phyloP scores from a whole-genome alignment of 1,284 basidiomycete genomes.

The Inonotus hispidus region DNA sequence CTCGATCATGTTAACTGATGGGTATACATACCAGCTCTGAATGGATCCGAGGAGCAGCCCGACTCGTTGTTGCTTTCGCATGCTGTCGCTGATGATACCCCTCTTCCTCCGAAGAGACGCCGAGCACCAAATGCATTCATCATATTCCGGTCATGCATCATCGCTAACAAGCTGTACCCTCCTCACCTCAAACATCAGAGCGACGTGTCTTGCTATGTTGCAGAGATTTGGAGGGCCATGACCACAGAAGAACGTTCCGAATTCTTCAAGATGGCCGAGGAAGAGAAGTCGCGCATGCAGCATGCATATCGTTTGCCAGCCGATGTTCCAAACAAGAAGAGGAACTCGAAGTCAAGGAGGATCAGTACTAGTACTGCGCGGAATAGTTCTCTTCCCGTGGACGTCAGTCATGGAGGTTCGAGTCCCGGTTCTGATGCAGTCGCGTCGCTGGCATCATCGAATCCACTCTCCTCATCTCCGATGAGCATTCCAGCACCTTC shows the following conservation, averaged over 20 bases:
- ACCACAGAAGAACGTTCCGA: not conserved
- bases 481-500: too few species aligned
- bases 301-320: not conserved
- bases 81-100: not conserved
- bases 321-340: too few species aligned
- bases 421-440: too few species aligned
- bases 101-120: not conserved
- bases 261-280: constrained; percentile 3
- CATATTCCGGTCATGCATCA: constrained; percentile 4
- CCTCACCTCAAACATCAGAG: not conserved
- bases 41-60: not conserved
- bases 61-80: not conserved
- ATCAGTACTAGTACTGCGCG: too few species aligned
- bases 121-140: constrained; percentile 9
- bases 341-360: too few species aligned
- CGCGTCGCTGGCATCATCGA: too few species aligned
- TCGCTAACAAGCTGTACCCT: not conserved
- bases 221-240: not conserved
- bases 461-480: too few species aligned
- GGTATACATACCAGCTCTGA: not conserved
- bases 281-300: not conserved
- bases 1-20: not conserved
- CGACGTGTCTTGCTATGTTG: constrained; percentile 6
- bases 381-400: too few species aligned
- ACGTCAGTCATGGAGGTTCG: too few species aligned